Percentiles rank a stretch among this genome's conserved stretches.
Evolutionary conservation across 495 filamentous ascomycete genomes (phyloP).

Genomic region (Trichocladium uniseriatum): DNA sequence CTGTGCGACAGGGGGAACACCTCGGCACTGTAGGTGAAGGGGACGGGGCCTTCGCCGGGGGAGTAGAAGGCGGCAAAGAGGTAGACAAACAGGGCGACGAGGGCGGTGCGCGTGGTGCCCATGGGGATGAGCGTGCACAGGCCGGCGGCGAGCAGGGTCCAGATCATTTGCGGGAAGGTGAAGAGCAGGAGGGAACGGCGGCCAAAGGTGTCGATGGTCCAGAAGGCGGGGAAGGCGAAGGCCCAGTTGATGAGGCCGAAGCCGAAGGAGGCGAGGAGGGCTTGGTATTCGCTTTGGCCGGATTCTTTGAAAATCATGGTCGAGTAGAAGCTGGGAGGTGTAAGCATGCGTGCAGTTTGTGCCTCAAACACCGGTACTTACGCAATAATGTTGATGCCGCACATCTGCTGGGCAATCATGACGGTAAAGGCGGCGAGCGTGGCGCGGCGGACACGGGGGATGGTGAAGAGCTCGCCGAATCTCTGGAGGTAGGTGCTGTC

Average conservation of each 20-base stretch:
- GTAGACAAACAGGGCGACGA: constrained; percentile 64
- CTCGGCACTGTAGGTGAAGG: constrained; percentile 73
- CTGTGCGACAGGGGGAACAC: constrained; percentile 67
- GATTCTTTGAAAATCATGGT: constrained; percentile 33
- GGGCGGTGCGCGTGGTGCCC: constrained; percentile 45
- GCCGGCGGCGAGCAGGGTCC: constrained; percentile 64
- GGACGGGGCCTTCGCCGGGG: constrained; percentile 73
- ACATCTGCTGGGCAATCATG: constrained; percentile 81
- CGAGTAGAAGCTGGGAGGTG: too few relatives aligned
- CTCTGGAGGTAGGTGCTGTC: constrained; percentile 41
- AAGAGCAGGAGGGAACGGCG: constrained; percentile 67
- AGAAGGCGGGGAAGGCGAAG: constrained; percentile 77
- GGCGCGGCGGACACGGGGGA: constrained; percentile 53
- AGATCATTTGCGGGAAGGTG: constrained; percentile 80
- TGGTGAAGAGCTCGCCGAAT: constrained; percentile 48
- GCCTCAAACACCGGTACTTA: too few relatives aligned
- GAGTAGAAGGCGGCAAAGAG: constrained; percentile 66
- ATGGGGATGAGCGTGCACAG: constrained; percentile 54
- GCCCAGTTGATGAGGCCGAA: constrained; percentile 75
- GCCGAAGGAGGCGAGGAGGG: constrained; percentile 66
- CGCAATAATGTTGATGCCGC: constrained; percentile 76
- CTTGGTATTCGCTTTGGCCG: constrained; percentile 45
- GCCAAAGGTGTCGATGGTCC: constrained; percentile 79
- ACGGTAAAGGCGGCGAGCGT: constrained; percentile 53
- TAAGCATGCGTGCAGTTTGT: too few relatives aligned